A percentile compares a stretch with the other conserved stretches of the same genome.
These are phyloP conservation scores for Tylopilus subfusipes DNA, from an alignment of 768 basidiomycete genomes.

Conservation along the genomic window DNA sequence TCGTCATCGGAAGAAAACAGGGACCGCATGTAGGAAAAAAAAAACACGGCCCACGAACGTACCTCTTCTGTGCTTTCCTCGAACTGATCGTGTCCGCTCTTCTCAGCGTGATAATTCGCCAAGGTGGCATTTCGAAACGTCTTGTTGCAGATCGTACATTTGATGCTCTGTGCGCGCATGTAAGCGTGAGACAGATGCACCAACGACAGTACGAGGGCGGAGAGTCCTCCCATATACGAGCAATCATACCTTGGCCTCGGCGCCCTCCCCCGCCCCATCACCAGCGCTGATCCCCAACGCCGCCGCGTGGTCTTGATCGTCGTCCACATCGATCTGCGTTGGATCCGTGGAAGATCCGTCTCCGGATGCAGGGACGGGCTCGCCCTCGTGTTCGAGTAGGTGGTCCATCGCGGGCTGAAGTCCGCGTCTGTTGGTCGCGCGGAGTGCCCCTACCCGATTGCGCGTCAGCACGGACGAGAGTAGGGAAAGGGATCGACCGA, in stretches of 20 bases:
- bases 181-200: background rate
- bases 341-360: slow-evolving; percentile 17
- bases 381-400: slow-evolving; percentile 73
- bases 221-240: too few relatives aligned
- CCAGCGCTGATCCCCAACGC: slow-evolving; percentile 41
- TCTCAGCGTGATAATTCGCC: slow-evolving; percentile 91
- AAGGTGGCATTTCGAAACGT: slow-evolving; percentile 81
- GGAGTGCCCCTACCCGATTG: slow-evolving; percentile 69
- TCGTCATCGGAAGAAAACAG: background rate
- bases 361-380: slow-evolving; percentile 66
- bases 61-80: slow-evolving; percentile 96
- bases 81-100: slow-evolving; percentile 92
- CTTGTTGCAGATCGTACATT: slow-evolving; percentile 82
- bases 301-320: slow-evolving; percentile 64
- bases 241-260: slow-evolving; percentile 61
- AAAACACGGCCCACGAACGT: background rate
- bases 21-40: background rate
- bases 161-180: slow-evolving; percentile 53
- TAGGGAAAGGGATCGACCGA: slow-evolving; percentile 36
- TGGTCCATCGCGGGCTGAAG: slow-evolving; percentile 92
- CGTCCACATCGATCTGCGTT: slow-evolving; percentile 51
- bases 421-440: slow-evolving; percentile 78
- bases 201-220: background rate
- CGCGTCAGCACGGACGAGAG: too few relatives aligned
- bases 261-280: slow-evolving; percentile 32